A percentile compares a stretch with the other conserved stretches of the same genome.
phyloP scores from a whole-genome alignment of 2,329 filamentous ascomycete species.

The Zymoseptoria tritici region DNA sequence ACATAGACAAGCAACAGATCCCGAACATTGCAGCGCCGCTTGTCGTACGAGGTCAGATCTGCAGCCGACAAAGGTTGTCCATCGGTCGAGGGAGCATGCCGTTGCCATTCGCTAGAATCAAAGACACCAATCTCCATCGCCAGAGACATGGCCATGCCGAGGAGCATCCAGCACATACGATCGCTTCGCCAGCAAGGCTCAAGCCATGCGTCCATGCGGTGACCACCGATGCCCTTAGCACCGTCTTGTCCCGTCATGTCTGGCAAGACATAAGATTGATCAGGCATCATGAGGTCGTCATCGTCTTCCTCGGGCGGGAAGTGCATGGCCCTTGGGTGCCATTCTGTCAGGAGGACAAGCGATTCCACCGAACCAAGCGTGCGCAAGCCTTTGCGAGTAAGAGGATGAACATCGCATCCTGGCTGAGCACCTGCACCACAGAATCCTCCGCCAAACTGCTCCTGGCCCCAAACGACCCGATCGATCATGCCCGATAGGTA shows the following conservation, averaged over 20 bases:
- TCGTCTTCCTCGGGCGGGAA: conserved; percentile 71
- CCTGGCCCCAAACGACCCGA: conserved; percentile 88
- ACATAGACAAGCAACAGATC: conserved; percentile 83
- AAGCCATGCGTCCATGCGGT: conserved; percentile 88
- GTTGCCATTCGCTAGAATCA: conserved; percentile 63
- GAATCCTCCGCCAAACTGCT: conserved; percentile 86
- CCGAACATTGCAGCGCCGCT: conserved; percentile 73
- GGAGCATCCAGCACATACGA: conserved; percentile 95
- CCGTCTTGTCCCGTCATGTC: conserved; percentile 54
- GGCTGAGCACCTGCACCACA: conserved; percentile 62
- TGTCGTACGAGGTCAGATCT: conserved; percentile 68
- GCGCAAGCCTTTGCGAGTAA: conserved; percentile 60
- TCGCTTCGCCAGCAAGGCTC: conserved; percentile 89
- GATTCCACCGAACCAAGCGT: conserved; percentile 93
- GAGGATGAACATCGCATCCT: conserved; percentile 59
- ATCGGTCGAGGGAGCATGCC: conserved; percentile 45
- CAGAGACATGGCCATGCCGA: conserved; percentile 82
- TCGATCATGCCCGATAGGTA: conserved; percentile 94
- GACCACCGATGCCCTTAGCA: conserved; percentile 62
- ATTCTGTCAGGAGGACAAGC: conserved; percentile 87
- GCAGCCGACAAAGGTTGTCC: conserved; percentile 31
- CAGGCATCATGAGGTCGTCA: conserved; percentile 57
- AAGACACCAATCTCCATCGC: conserved; percentile 94
- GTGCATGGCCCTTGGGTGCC: conserved; percentile 90
- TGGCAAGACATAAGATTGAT: conserved; percentile 56